phyloP scores from a whole-genome alignment of 2,329 filamentous ascomycete genomes.

The Diplocarpon rosae region DNA sequence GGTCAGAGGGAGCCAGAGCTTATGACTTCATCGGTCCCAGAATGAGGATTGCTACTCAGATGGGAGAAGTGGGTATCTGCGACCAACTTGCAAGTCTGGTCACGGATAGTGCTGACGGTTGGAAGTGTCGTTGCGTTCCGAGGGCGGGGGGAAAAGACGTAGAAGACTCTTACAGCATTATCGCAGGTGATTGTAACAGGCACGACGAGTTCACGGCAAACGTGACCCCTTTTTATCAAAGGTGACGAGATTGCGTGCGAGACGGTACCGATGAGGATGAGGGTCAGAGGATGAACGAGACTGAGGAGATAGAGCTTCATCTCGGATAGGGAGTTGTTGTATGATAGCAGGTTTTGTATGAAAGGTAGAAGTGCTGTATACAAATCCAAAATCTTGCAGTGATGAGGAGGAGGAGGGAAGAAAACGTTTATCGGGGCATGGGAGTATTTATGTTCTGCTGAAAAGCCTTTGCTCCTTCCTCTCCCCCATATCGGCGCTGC shows the following conservation, averaged over 20 bases:
- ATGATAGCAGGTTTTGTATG: conserved; percentile 1
- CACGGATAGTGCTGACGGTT: too few species aligned
- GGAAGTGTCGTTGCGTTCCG: too few species aligned
- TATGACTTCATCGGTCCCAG: neutral
- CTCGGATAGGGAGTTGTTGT: neutral
- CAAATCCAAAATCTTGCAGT: conserved; percentile 4
- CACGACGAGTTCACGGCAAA: conserved; percentile 7
- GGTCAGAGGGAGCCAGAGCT: too few species aligned
- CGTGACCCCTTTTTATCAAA: conserved; percentile 1
- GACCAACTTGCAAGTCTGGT: too few species aligned
- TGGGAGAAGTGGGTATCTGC: too few species aligned
- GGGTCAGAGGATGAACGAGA: neutral
- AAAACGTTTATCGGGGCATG: neutral
- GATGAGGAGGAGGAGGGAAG: neutral
- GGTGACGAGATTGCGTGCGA: neutral
- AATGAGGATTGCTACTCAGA: too few species aligned
- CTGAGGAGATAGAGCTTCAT: neutral
- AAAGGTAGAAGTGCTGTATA: conserved; percentile 1
- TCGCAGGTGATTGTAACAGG: conserved; percentile 8
- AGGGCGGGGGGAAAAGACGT: neutral
- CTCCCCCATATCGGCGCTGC: neutral
- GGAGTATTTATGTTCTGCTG: neutral
- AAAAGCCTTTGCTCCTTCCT: neutral
- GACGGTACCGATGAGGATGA: neutral
- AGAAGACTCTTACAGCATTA: conserved; percentile 3